phyloP scores from a whole-genome alignment of 1,284 basidiomycete genomes.

The Ganoderma multipileum region DNA sequence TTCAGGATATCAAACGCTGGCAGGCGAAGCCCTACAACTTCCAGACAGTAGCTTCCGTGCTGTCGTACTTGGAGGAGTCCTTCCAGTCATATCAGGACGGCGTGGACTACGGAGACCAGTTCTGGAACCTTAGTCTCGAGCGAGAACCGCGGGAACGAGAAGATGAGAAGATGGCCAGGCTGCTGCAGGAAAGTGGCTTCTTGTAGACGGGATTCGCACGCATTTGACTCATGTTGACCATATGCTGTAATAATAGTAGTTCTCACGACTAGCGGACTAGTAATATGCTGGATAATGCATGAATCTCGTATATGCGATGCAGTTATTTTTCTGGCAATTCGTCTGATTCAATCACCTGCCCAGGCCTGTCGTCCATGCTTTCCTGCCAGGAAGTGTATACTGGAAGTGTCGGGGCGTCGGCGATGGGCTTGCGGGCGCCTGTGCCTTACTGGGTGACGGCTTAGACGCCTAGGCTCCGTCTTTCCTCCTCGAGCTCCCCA shows the following conservation, averaged over 20 bases:
- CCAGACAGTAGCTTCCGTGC: constrained; percentile 70
- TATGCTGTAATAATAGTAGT: constrained; percentile 22
- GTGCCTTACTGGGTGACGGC: neutral
- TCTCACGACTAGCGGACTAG: constrained; percentile 19
- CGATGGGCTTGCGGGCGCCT: neutral
- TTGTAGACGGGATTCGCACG: constrained; percentile 49
- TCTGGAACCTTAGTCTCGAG: constrained; percentile 87
- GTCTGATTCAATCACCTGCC: neutral
- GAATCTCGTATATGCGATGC: neutral
- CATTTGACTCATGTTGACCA: constrained; percentile 16
- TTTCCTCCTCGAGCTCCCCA: neutral
- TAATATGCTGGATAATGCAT: constrained; percentile 14
- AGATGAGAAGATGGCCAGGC: constrained; percentile 90
- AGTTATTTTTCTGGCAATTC: neutral
- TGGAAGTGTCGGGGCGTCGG: neutral
- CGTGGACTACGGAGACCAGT: constrained; percentile 53
- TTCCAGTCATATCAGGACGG: constrained; percentile 73
- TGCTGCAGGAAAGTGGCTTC: constrained; percentile 90
- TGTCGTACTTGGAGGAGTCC: constrained; percentile 80
- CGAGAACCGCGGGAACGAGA: constrained; percentile 94
- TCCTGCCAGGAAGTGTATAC: neutral
- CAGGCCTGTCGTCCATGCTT: neutral
- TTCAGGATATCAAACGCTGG: constrained; percentile 96
- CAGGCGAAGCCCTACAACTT: constrained; percentile 93
- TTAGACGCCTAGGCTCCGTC: no score